Evolutionary conservation across 2,329 filamentous ascomycete species (phyloP).

Genomic region (Pleoardoris graminearum): DNA sequence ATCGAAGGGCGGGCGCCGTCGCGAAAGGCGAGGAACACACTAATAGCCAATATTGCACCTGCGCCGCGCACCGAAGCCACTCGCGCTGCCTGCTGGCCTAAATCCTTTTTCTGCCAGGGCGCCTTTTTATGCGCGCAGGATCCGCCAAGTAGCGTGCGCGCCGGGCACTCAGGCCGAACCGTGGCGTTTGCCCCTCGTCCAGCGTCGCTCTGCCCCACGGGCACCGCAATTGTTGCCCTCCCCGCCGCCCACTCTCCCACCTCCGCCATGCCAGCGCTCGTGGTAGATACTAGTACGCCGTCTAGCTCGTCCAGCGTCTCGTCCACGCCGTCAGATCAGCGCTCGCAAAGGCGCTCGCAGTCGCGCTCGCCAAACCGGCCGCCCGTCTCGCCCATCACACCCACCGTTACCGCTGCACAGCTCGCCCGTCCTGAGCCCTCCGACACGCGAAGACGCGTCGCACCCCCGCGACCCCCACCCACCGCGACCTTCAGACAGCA

Average conservation of each 20-base stretch:
- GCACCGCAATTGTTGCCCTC: conserved; percentile 7
- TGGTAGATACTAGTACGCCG: conserved; percentile 35
- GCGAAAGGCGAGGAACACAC: too few species aligned
- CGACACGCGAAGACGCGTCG: conserved; percentile 30
- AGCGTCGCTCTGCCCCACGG: conserved; percentile 7
- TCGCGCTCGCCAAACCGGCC: conserved; percentile 42
- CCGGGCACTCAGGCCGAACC: conserved; percentile 2
- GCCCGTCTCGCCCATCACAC: conserved; percentile 48
- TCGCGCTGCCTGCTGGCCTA: not conserved
- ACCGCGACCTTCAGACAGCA: conserved; percentile 45
- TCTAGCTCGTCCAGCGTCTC: conserved; percentile 31
- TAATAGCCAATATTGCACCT: not conserved
- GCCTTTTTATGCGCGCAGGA: not conserved
- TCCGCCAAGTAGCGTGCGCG: not conserved
- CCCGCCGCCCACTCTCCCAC: conserved; percentile 18
- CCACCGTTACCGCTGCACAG: conserved; percentile 40
- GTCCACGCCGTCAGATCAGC: conserved; percentile 24
- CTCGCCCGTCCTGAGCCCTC: conserved; percentile 36
- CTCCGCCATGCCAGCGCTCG: conserved; percentile 45
- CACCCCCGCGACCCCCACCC: conserved; percentile 34
- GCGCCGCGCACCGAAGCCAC: not conserved
- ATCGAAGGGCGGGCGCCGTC: too few species aligned
- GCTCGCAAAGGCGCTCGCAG: conserved; percentile 28
- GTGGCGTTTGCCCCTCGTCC: conserved; percentile 14
- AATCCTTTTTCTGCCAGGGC: not conserved